Conservation (phyloP, 2,329 filamentous ascomycete genomes). For the Metarhizium sp. region DNA sequence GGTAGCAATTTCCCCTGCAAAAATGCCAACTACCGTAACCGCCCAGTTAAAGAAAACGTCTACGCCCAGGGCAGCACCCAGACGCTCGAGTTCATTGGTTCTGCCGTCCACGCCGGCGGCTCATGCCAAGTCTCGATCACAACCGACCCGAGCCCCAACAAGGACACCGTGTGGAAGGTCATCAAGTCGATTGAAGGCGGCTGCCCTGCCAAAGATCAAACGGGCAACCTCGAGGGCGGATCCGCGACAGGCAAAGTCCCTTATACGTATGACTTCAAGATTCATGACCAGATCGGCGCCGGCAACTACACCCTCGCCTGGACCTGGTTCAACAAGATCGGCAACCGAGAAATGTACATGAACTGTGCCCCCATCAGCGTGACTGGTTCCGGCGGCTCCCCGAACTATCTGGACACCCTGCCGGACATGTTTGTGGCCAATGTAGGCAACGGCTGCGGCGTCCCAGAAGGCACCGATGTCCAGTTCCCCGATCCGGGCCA, state of each 20-base stretch:
- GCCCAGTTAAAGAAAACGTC: constrained; percentile 46
- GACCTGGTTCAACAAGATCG: constrained; percentile 69
- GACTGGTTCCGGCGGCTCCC: constrained; percentile 15
- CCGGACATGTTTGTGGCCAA: constrained; percentile 67
- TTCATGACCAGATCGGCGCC: constrained; percentile 6
- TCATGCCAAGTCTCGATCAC: constrained; percentile 87
- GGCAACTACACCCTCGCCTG: constrained; percentile 60
- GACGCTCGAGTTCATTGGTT: constrained; percentile 56
- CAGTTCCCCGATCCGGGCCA: constrained; percentile 57
- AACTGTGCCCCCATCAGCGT: constrained; percentile 69
- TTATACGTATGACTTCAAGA: no score
- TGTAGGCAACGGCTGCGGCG: constrained; percentile 49
- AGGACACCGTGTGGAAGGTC: constrained; percentile 69
- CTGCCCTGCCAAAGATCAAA: constrained; percentile 55
- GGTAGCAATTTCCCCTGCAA: constrained; percentile 83
- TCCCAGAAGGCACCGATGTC: constrained; percentile 46
- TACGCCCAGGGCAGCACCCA: constrained; percentile 28
- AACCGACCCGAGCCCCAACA: constrained; percentile 60
- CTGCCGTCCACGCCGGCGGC: constrained; percentile 79
- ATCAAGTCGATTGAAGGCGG: constrained; percentile 83
- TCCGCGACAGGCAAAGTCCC: no score
- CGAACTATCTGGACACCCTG: constrained; percentile 23
- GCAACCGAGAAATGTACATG: constrained; percentile 82
- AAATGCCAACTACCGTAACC: constrained; percentile 27
- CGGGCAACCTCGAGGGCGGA: constrained; percentile 41